Percentiles rank a stretch among this genome's conserved stretches.
Conservation (phyloP, 75 land plant species). For the Adiantum capillusveneris region DNA sequence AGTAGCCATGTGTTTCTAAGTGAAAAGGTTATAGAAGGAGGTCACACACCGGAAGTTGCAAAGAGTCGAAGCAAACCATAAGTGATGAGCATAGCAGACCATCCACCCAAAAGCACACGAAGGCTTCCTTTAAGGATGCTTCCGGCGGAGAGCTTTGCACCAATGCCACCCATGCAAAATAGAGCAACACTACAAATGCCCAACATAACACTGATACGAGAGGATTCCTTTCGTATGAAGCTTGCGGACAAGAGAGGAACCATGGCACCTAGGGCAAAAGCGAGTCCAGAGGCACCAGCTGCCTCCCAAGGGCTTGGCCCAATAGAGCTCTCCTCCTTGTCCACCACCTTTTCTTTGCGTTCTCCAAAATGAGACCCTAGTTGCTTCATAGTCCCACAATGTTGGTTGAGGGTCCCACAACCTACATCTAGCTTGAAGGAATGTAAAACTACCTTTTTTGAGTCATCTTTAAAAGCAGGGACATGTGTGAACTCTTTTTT, state of each 20-base stretch:
- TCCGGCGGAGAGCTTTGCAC: constrained; percentile 55
- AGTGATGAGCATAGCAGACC: constrained; percentile 66
- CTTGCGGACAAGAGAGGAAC: constrained; percentile 70
- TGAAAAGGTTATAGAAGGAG: too few species aligned
- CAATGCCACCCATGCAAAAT: constrained; percentile 51
- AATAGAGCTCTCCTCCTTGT: constrained; percentile 24
- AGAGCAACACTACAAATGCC: constrained; percentile 43
- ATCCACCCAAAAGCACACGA: constrained; percentile 69
- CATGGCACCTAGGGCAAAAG: constrained; percentile 62
- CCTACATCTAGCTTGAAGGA: background rate
- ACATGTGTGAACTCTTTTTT: too few species aligned
- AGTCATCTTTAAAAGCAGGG: background rate
- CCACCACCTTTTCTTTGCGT: constrained; percentile 29
- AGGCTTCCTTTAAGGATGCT: constrained; percentile 26
- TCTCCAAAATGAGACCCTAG: background rate
- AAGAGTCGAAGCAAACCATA: constrained; percentile 59
- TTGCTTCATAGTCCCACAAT: background rate
- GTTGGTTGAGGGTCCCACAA: background rate
- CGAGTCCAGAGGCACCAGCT: constrained; percentile 71
- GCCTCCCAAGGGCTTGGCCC: constrained; percentile 58
- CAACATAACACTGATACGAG: constrained; percentile 48
- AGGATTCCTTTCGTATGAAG: constrained; percentile 36
- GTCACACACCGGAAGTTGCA: constrained; percentile 3
- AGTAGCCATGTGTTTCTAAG: too few species aligned
- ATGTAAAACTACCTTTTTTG: background rate